Evolutionary conservation across 108 stramenopile genomes (phyloP).

Genomic region (Fistulifera pelliculosa): DNA sequence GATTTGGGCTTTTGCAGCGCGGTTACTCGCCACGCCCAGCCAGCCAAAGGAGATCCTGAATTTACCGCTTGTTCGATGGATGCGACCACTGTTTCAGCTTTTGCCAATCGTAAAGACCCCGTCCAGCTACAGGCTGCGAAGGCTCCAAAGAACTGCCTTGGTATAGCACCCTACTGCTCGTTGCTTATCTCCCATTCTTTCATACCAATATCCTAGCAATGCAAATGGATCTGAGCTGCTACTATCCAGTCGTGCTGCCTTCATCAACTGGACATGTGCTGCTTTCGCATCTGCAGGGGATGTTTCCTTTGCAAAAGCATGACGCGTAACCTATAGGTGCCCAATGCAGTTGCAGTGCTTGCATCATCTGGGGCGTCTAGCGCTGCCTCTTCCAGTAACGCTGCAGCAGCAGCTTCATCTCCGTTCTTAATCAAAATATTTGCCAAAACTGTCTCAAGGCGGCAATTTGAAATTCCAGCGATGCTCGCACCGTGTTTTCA

Average conservation of each 20-base stretch:
- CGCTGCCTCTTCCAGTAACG: conserved; percentile 47
- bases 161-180: conserved; percentile 53
- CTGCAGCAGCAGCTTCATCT: conserved; percentile 32
- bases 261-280: conserved; percentile 47
- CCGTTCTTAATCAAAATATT: conserved; percentile 39
- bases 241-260: conserved; percentile 59
- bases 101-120: conserved; percentile 47
- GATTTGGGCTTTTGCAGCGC: conserved; percentile 28
- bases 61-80: conserved; percentile 36
- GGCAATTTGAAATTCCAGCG: conserved; percentile 30
- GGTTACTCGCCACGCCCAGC: conserved; percentile 68
- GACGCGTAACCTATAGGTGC: conserved; percentile 44
- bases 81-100: conserved; percentile 9
- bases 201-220: conserved; percentile 65
- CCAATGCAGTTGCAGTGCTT: conserved; percentile 47
- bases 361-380: conserved; percentile 38
- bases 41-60: conserved; percentile 38
- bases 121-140: conserved; percentile 63
- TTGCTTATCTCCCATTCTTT: conserved; percentile 30
- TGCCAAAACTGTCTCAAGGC: conserved; percentile 49
- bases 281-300: conserved; percentile 4
- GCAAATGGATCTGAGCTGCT: conserved; percentile 51
- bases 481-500: background rate
- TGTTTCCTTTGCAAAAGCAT: conserved; percentile 9
- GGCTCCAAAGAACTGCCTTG: conserved; percentile 50